These are phyloP conservation scores for Saccharomycopsis oosterbeekiorum DNA, from an alignment of 805 yeast species.

Conservation along the genomic window DNA sequence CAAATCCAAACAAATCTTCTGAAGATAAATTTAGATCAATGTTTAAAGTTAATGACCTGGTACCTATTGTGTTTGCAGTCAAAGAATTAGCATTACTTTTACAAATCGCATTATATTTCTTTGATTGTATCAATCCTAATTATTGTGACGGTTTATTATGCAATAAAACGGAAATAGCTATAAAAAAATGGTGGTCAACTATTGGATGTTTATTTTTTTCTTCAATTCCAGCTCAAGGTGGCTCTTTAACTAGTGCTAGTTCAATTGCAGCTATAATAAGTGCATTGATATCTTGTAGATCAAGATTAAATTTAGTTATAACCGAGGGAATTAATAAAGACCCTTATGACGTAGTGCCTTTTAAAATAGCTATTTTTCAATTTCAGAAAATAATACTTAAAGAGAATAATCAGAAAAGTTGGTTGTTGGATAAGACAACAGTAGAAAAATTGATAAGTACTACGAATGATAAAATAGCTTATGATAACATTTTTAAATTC, in stretches of 20 bases:
- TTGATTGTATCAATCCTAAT: slow-evolving; percentile 55
- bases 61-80: slow-evolving; percentile 57
- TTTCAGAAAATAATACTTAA: slow-evolving; percentile 40
- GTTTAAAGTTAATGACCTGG: slow-evolving; percentile 41
- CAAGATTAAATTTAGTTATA: slow-evolving; percentile 46
- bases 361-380: slow-evolving; percentile 55
- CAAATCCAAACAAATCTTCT: slow-evolving; percentile 66
- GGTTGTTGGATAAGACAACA: slow-evolving; percentile 15
- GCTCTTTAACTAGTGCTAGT: slow-evolving; percentile 43
- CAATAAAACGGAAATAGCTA: slow-evolving; percentile 61
- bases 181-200: slow-evolving; percentile 71
- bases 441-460: slow-evolving; percentile 32
- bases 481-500: slow-evolving; percentile 37
- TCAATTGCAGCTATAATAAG: slow-evolving; percentile 78
- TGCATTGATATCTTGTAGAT: slow-evolving; percentile 55
- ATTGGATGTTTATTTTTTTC: slow-evolving; percentile 45
- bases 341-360: slow-evolving; percentile 66
- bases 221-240: slow-evolving; percentile 30
- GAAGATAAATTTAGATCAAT: slow-evolving; percentile 74
- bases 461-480: slow-evolving; percentile 34
- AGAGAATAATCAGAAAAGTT: slow-evolving; percentile 2
- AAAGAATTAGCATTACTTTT: slow-evolving; percentile 62
- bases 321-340: slow-evolving; percentile 40
- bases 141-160: slow-evolving; percentile 83
- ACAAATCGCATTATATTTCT: slow-evolving; percentile 72